Percentiles rank a stretch among this genome's conserved stretches.
These are phyloP conservation scores for Soucietia sequanensis DNA, from an alignment of 805 yeast genomes.

Conservation along the genomic window DNA sequence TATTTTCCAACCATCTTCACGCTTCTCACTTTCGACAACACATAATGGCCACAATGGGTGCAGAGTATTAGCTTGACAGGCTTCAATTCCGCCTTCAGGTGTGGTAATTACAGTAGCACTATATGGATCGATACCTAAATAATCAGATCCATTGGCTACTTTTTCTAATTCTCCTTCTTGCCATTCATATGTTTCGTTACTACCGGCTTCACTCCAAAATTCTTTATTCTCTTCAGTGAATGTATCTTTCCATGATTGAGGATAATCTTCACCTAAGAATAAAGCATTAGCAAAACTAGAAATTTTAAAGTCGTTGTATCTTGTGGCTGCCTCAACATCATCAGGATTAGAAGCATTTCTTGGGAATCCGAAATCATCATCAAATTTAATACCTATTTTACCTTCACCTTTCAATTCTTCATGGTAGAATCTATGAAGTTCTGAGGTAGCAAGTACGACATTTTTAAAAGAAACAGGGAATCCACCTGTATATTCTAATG, in stretches of 20 bases:
- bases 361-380: slow-evolving; percentile 25
- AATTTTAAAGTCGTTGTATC: slow-evolving; percentile 20
- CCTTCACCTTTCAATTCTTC: slow-evolving; percentile 22
- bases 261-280: slow-evolving; percentile 27
- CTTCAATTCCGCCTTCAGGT: slow-evolving; percentile 19
- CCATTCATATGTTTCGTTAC: too few species aligned
- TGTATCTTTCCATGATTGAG: slow-evolving; percentile 18
- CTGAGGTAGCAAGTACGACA: slow-evolving; percentile 23
- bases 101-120: slow-evolving; percentile 19
- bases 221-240: slow-evolving; percentile 12
- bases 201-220: too few species aligned
- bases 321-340: slow-evolving; percentile 22
- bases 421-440: slow-evolving; percentile 20
- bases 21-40: slow-evolving; percentile 11
- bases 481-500: slow-evolving; percentile 17
- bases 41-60: slow-evolving; percentile 25
- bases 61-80: slow-evolving; percentile 17
- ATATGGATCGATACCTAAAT: slow-evolving; percentile 32
- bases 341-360: slow-evolving; percentile 18
- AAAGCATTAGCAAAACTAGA: slow-evolving; percentile 29
- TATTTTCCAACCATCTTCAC: slow-evolving; percentile 17
- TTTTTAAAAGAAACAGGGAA: slow-evolving; percentile 20
- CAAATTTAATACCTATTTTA: slow-evolving; percentile 23
- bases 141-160: slow-evolving; percentile 24
- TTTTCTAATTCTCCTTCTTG: slow-evolving; percentile 19